Evolutionary conservation across 179 eudicot genomes (phyloP), one percentile per base, ranked within the genome.

Genomic region (Beta lomatogona): DNA sequence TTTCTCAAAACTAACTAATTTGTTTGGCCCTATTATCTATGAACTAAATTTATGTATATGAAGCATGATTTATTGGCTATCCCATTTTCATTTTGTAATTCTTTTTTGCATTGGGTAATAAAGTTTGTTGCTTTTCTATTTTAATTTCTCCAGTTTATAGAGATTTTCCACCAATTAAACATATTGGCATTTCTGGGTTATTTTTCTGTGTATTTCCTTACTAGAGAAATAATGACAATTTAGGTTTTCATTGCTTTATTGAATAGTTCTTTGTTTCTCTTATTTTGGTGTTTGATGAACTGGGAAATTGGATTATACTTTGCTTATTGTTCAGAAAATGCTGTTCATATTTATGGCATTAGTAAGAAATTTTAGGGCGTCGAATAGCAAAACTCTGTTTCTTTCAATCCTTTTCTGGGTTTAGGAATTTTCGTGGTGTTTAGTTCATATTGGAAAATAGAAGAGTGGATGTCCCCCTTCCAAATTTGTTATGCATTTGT

Each of bases 91-190:
- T 6, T 57, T 21, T 41, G 16, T 14, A 31, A 28, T 21, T 36
- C 28, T 31, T 74, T 74, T 54, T 25, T 14, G 13, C 41, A 74
- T 31, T 55, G 6, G 22, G 0, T 28, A 6, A 7, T 11, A 52
- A 36, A 36, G 41, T 50, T 64, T 77, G 54, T 57, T 69, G 52
- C 67, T n/a, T 18, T 79, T 55, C 28, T 55, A 79, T 77, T 64
- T 77, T 5, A 77, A 28, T 50, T 15, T 15, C 16, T 1, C 21
- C 71, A 48, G 48, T 3, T 21, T 71, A 57, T 15, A 31, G 25
- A 28, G 2, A 48, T 48, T 21, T 19, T 9, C 48, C 46, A 13
- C 25, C 15, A 54, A 75, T 53, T 53, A 45, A 46, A 36, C 41
- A 36, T 36, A 36, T 36, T 36, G 28, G 21, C 16, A 58, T 44